These are phyloP conservation scores for Pseudonitzschia multiseries DNA, from an alignment of 108 stramenopile genomes.

Conservation along the genomic window DNA sequence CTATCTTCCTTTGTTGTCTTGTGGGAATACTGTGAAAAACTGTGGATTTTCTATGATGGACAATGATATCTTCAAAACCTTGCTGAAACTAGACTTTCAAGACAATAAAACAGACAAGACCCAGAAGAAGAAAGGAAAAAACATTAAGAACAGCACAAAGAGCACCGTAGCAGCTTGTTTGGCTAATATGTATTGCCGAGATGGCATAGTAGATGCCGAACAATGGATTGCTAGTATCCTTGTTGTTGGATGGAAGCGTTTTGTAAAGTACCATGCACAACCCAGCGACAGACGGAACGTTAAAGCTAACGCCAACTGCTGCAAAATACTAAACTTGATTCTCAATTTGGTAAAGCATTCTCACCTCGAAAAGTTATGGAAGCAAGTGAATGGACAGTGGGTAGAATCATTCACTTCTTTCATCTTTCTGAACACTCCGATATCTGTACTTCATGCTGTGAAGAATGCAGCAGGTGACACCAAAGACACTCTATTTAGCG, in stretches of 20 bases:
- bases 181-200: conserved; percentile 16
- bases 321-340: conserved; percentile 11
- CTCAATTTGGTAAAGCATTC: conserved; percentile 20
- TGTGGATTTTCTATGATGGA: conserved; percentile 24
- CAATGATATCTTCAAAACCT: conserved; percentile 21
- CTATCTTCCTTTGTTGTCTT: conserved; percentile 8
- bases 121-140: neutral
- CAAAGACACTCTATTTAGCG: neutral
- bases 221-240: conserved; percentile 32
- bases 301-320: conserved; percentile 2
- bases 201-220: conserved; percentile 27
- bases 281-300: neutral
- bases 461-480: neutral
- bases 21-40: neutral
- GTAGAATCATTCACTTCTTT: conserved; percentile 31
- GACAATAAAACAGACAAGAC: neutral
- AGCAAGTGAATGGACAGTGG: conserved; percentile 15
- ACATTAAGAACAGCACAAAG: neutral
- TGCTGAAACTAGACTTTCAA: conserved; percentile 16
- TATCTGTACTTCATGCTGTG: neutral
- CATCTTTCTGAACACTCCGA: conserved; percentile 8
- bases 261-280: conserved; percentile 1
- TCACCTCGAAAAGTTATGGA: conserved; percentile 32
- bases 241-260: conserved; percentile 31
- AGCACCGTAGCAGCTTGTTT: conserved; percentile 13